Base-by-base conservation (phyloP, 2,329 filamentous ascomycete genomes). In the Lachnellula subtilissima region DNA sequence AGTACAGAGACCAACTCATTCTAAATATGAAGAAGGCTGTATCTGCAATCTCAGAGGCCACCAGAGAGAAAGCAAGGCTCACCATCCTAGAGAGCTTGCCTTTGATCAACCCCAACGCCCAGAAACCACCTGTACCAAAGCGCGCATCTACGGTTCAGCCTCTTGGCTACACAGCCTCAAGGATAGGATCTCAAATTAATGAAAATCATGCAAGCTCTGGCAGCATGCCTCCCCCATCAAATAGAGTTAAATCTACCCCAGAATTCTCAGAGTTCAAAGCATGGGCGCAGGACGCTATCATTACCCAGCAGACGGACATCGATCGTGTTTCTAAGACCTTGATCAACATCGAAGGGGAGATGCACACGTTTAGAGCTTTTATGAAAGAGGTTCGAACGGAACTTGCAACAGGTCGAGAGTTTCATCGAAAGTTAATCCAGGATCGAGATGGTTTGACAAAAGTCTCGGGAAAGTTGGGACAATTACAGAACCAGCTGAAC, bases 221-320 rank as follows among this genome's bases (percentile, higher is more conserved):
- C 15, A 52, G 39, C n/a, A 28, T 43, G 28, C 42, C 22, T 4
- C 52, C 52, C 17, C 43, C 28, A 42, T 35, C 14, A 22, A 43
- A 48, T n/a, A 43, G 49, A 49, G 25, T 43, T 48, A 37, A 28
- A 57, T 39, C 37, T 6, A 14, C n/a, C 22, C 25, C 6, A 8
- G 55, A 54, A 6, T 40, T 58, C 19, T 50, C 52, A 35, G 43
- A 60, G 11, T 69, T 69, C 54, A 58, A 53, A 19, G 42, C 40
- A 9, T 68, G 67, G 65, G 66, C 64, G 6, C 57, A 66, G 46
- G 53, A 57, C 42, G 55, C 60, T 8, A 65, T 70, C 35, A 53
- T 43, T 17, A 51, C 28, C 35, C 67, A 71, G 55, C 60, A 63
- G 54, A 60, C 61, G 42, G 65, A 69, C 50, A 70, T 71, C 37